Evolutionary conservation across 73 alveolate species (phyloP), one percentile per base, ranked within the genome.

Genomic region (Urostyla sp.): DNA sequence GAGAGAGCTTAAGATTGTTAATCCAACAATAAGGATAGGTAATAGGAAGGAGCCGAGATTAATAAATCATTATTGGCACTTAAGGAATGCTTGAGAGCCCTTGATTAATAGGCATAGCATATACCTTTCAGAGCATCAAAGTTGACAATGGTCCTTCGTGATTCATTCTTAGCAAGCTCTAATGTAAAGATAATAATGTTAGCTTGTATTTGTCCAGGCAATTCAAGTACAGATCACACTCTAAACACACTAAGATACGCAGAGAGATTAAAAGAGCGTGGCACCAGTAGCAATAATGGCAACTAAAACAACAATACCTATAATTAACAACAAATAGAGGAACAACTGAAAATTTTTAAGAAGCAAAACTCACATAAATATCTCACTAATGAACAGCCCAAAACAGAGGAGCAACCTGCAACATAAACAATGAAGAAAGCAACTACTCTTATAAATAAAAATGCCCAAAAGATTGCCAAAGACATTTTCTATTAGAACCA

Each of bases 11-110:
- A 97, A 13, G 99, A 98, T 81, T 86, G 98, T 6, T 93, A 92
- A 75, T 85, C 97, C 51, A 96, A 96, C 81, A 96, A 90, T 77
- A 91, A 96, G 76, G 92, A 92, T 58, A 74, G 99, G 76, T 74
- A 97, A 58, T 67, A 86, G 31, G 99, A 97, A 85, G 99, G 99
- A 0, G 99, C 99, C 0, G 99, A 97, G 78, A 97, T 97, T 67
- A 97, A 97, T 85, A 96, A 96, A 67, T 89, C 98, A 56, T 92
- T 97, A 36, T 87, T 97, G 43, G 99, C 99, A 0, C 82, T 97
- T 15, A 97, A 90, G 79, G 99, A 97, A 55, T 97, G 99, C 74
- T 94, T 97, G 46, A 95, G 99, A 87, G 99, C 99, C 23, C 80
- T 97, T 87, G 98, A 94, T 61, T 75, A 91, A 6, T 43, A 61